Conservation (phyloP, 805 yeast species). For the Ogataea minuta region DNA sequence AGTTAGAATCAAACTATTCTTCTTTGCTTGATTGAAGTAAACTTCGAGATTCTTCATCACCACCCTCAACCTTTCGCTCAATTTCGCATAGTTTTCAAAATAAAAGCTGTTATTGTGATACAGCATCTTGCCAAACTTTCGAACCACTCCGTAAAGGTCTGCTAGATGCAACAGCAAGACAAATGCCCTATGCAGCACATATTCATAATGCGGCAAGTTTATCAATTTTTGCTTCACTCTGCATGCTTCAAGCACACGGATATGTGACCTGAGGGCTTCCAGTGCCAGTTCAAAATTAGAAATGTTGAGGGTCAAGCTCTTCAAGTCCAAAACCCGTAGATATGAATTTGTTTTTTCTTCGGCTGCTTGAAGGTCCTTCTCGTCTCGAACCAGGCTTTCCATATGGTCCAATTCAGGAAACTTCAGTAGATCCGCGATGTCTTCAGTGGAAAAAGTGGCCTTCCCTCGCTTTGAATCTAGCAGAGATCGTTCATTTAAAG, state of each 20-base stretch:
- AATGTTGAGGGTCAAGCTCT: slow-evolving; percentile 25
- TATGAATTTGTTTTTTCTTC: slow-evolving; percentile 24
- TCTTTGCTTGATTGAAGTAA: slow-evolving; percentile 41
- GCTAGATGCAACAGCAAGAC: slow-evolving; percentile 44
- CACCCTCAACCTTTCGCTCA: slow-evolving; percentile 26
- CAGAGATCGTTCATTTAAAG: slow-evolving; percentile 22
- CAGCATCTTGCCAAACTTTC: slow-evolving; percentile 47
- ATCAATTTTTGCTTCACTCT: slow-evolving; percentile 22
- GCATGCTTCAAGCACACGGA: slow-evolving; percentile 25
- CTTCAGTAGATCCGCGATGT: slow-evolving; percentile 19
- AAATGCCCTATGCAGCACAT: slow-evolving; percentile 41
- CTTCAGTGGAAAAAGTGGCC: slow-evolving; percentile 15
- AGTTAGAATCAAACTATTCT: slow-evolving; percentile 49
- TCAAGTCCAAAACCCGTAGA: slow-evolving; percentile 25
- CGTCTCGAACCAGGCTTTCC: slow-evolving; percentile 4
- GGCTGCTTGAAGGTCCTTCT: slow-evolving; percentile 7
- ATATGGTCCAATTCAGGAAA: slow-evolving; percentile 22
- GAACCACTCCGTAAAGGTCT: slow-evolving; percentile 46
- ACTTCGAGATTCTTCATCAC: slow-evolving; percentile 25
- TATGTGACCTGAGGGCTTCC: slow-evolving; percentile 25
- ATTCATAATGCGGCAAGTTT: slow-evolving; percentile 27
- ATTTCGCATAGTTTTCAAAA: slow-evolving; percentile 37
- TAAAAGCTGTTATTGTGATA: slow-evolving; percentile 46
- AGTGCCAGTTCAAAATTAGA: slow-evolving; percentile 32
- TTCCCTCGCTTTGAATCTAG: slow-evolving; percentile 9